A percentile compares a stretch with the other conserved stretches of the same genome.
Conservation (phyloP, 2,329 filamentous ascomycete species). For the Westerdykella sp. region DNA sequence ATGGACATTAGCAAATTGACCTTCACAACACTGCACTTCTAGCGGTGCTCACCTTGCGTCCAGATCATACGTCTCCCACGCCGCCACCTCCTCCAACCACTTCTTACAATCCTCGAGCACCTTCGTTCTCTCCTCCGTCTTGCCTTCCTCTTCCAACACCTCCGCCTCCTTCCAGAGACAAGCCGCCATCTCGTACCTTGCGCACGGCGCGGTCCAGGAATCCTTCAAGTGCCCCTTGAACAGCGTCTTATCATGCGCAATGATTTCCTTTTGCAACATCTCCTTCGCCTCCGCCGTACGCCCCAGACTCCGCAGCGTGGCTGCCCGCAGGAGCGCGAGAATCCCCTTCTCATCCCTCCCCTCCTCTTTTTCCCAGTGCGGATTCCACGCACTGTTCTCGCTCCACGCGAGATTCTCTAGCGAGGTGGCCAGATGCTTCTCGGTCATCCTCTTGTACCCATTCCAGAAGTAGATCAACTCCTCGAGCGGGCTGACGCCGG, state of each 20-base stretch:
- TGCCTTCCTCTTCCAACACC: slow-evolving; percentile 35
- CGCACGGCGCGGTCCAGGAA: slow-evolving; percentile 66
- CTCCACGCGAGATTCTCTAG: slow-evolving; percentile 62
- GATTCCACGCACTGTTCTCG: slow-evolving; percentile 44
- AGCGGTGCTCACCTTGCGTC: slow-evolving; percentile 54
- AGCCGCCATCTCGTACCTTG: slow-evolving; percentile 80
- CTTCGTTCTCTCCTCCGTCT: slow-evolving; percentile 30
- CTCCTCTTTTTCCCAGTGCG: slow-evolving; percentile 46
- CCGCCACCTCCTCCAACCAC: slow-evolving; percentile 60
- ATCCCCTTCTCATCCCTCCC: slow-evolving; percentile 58
- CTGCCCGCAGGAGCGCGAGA: slow-evolving; percentile 59
- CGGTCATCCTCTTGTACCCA: slow-evolving; percentile 73
- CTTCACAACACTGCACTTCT: neutral
- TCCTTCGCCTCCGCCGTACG: slow-evolving; percentile 58
- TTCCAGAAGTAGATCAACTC: slow-evolving; percentile 97
- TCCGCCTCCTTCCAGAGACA: slow-evolving; percentile 66
- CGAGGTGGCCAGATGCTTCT: slow-evolving; percentile 57
- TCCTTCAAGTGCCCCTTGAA: slow-evolving; percentile 59
- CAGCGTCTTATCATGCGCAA: slow-evolving; percentile 50
- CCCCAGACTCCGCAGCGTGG: slow-evolving; percentile 59
- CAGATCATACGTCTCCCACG: slow-evolving; percentile 66
- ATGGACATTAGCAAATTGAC: slow-evolving; percentile 5
- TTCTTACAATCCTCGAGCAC: slow-evolving; percentile 57
- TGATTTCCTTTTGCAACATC: slow-evolving; percentile 56
- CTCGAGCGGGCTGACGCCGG: slow-evolving; percentile 72